Conservation (phyloP, 352 stramenopile genomes). For the Pythium graminicola region DNA sequence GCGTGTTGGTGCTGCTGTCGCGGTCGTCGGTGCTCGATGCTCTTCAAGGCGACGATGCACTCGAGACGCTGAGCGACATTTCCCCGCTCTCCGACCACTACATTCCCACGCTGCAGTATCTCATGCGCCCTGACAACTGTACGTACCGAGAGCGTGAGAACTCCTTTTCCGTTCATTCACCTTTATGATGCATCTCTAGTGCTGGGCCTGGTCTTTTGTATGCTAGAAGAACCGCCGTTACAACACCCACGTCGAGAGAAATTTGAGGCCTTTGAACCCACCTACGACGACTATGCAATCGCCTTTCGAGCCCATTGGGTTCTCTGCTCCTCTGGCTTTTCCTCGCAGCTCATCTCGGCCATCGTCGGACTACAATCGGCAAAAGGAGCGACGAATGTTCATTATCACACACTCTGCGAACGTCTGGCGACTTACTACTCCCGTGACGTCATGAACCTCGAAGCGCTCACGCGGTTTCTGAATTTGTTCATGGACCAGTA, state of each 20-base stretch:
- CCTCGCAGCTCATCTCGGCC: constrained; percentile 54
- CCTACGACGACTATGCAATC: constrained; percentile 52
- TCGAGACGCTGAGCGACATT: constrained; percentile 42
- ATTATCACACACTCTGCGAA: constrained; percentile 23
- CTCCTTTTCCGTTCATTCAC: no score
- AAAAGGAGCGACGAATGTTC: constrained; percentile 1
- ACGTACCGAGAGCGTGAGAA: no score
- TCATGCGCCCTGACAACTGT: constrained; percentile 60
- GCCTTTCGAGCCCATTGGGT: constrained; percentile 62
- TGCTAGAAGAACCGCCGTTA: constrained; percentile 40
- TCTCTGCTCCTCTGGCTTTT: constrained; percentile 50
- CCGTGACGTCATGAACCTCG: constrained; percentile 56
- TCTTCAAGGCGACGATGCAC: constrained; percentile 40
- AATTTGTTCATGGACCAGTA: constrained; percentile 69
- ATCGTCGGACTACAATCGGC: constrained; percentile 36
- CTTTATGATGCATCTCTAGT: constrained; percentile 31
- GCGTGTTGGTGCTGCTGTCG: constrained; percentile 41
- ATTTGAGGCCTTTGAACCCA: constrained; percentile 24
- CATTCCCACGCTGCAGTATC: constrained; percentile 48
- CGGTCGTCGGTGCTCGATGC: constrained; percentile 34
- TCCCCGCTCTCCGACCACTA: constrained; percentile 50
- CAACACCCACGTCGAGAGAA: background rate
- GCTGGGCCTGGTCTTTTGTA: constrained; percentile 34
- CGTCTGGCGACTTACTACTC: constrained; percentile 41
- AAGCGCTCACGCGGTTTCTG: constrained; percentile 51